Percentiles rank a stretch among this genome's conserved stretches.
Evolutionary conservation across 2,329 filamentous ascomycete genomes (phyloP).

Genomic region (Didymella keratinophila): DNA sequence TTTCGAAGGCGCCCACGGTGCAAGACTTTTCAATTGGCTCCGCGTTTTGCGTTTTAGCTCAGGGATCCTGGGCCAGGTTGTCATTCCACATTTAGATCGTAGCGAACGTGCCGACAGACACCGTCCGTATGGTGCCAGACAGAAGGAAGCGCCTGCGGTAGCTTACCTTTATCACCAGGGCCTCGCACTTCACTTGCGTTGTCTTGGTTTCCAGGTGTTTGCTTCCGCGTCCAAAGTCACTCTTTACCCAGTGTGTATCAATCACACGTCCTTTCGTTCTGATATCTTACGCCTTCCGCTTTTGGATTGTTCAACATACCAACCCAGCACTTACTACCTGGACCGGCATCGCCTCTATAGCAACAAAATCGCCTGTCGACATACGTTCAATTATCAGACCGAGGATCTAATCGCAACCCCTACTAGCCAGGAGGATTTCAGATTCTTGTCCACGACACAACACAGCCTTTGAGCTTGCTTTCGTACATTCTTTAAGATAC

Average conservation of each 20-base stretch:
- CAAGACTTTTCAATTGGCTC: constrained; percentile 31
- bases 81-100: constrained; percentile 46
- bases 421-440: background rate
- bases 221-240: constrained; percentile 29
- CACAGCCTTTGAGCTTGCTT: constrained; percentile 1
- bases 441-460: background rate
- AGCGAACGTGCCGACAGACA: constrained; percentile 34
- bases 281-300: constrained; percentile 21
- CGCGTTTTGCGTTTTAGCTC: constrained; percentile 26
- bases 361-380: background rate
- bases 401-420: background rate
- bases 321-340: background rate
- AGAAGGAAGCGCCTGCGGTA: constrained; percentile 30
- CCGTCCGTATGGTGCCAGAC: constrained; percentile 36
- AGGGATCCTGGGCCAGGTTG: constrained; percentile 36
- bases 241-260: constrained; percentile 40
- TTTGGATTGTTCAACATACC: constrained; percentile 29
- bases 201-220: constrained; percentile 32
- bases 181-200: constrained; percentile 27
- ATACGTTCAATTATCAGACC: background rate
- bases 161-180: constrained; percentile 36
- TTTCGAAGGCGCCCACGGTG: constrained; percentile 30
- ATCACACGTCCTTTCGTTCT: constrained; percentile 49
- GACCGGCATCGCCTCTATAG: background rate
- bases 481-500: constrained; percentile 1